phyloP scores from a whole-genome alignment of 2,329 filamentous ascomycete genomes.

The Rhynchosporium agropyri region DNA sequence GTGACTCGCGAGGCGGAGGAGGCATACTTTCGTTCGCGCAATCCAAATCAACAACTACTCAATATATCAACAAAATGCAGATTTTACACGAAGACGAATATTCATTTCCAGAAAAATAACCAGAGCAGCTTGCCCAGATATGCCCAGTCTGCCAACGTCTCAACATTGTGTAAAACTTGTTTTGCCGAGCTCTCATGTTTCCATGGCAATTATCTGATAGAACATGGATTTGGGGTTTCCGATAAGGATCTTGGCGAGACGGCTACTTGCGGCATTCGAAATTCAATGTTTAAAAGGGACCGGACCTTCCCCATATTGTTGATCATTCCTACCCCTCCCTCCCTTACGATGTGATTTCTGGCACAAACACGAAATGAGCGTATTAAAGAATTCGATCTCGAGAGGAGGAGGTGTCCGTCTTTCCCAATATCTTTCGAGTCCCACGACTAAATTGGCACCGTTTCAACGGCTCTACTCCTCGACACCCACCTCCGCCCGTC shows the following conservation, averaged over 20 bases:
- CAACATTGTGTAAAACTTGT: not conserved
- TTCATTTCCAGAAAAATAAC: constrained; percentile 11
- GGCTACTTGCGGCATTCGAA: constrained; percentile 9
- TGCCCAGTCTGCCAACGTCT: constrained; percentile 9
- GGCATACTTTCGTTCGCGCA: constrained; percentile 28
- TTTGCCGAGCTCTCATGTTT: constrained; percentile 17
- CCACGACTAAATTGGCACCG: constrained; percentile 12
- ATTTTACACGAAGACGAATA: not conserved
- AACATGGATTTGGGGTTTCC: not conserved
- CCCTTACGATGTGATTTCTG: constrained; percentile 16
- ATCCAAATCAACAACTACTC: not conserved
- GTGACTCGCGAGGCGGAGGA: constrained; percentile 36
- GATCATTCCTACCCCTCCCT: constrained; percentile 7
- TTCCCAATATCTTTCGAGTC: constrained; percentile 17
- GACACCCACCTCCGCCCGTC: constrained; percentile 58
- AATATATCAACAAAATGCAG: not conserved
- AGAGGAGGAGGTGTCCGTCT: constrained; percentile 14
- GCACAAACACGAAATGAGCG: constrained; percentile 32
- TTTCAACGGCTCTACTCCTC: constrained; percentile 38
- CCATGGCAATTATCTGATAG: constrained; percentile 20
- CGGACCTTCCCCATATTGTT: constrained; percentile 18
- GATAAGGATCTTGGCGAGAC: constrained; percentile 11
- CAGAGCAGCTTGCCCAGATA: constrained; percentile 15
- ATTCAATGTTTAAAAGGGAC: constrained; percentile 7
- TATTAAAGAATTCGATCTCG: constrained; percentile 23